Base-by-base conservation (phyloP, 495 filamentous ascomycete species). In the Coniosporium apollinis region DNA sequence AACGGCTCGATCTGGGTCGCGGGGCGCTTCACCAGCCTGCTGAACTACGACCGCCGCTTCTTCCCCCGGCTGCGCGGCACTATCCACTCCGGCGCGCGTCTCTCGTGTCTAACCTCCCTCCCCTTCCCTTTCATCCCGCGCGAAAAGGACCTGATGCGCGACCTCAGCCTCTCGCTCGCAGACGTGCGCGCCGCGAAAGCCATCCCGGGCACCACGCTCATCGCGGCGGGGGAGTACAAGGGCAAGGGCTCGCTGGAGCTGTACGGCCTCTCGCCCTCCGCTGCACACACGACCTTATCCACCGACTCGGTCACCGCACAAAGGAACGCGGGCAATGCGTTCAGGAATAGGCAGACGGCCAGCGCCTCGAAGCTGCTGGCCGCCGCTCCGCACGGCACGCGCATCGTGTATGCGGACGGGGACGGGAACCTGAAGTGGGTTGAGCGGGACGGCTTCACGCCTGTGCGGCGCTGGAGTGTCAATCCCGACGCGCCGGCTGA, bases 221-320 rank as follows among this genome's bases (percentile, higher is more conserved):
- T 87, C 22, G 84, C 85, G 13, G 81, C 79, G 38, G 87, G 85
- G n/a, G 84, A 92, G 51, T 96, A 96, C 57, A 91, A 91, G 39
- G 83, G 82, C 14, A 79, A 86, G 48, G 87, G 87, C 4, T 85
- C 81, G 0, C 62, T 96, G 7, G 87, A 96, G 49, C 58, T 92
- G n/a, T 93, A 93, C 54, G 71, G 71, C 32, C 56, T 89, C 7
- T 30, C 37, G 0, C 45, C 45, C 7, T 41, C 51, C 11, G 24
- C 8, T 8, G 26, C 42, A 31, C 31, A 39, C 33, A 38, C 33
- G 19, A 55, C 45, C 11, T 46, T 43, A 7, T 38, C 30, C 3
- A 30, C 37, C 15, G 38, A 43, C n/a, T 15, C 37, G 18, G 17
- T 34, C 26, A 6, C 11, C 5, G 3, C 19, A 9, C 4, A 18